These are phyloP conservation scores for Venturia pyrina DNA, from an alignment of 2,329 filamentous ascomycete genomes.

Conservation along the genomic window DNA sequence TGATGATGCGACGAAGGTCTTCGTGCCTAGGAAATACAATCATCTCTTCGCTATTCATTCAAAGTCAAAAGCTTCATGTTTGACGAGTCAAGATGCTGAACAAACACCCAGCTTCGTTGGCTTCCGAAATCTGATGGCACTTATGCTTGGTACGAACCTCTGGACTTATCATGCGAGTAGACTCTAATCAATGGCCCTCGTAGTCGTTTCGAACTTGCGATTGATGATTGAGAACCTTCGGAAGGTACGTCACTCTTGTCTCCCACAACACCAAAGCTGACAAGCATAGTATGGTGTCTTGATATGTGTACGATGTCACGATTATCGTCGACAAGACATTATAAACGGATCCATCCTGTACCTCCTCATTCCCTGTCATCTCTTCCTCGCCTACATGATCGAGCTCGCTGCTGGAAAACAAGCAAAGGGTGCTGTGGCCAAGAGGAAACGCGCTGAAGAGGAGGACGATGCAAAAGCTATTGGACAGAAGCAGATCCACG, in stretches of 20 bases:
- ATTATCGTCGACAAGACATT: conserved; percentile 71
- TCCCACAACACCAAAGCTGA: background rate
- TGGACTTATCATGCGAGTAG: background rate
- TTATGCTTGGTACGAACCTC: conserved; percentile 61
- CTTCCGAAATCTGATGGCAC: conserved; percentile 92
- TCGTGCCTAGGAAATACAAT: conserved; percentile 55
- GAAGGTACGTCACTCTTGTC: conserved; percentile 50
- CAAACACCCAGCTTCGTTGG: conserved; percentile 76
- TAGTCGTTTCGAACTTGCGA: conserved; percentile 85
- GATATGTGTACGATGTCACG: conserved; percentile 83
- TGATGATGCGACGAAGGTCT: background rate
- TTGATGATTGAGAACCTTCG: conserved; percentile 95
- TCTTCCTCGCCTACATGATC: conserved; percentile 83
- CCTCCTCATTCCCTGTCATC: conserved; percentile 78
- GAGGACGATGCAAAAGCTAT: conserved; percentile 39
- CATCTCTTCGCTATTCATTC: conserved; percentile 86
- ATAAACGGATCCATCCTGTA: conserved; percentile 69
- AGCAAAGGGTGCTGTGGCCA: conserved; percentile 58
- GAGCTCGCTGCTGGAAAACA: conserved; percentile 74
- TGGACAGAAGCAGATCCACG: conserved; percentile 47
- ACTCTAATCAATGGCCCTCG: conserved; percentile 12
- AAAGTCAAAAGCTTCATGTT: conserved; percentile 59
- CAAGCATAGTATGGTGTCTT: conserved; percentile 73
- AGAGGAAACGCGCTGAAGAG: conserved; percentile 41
- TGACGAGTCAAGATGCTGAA: conserved; percentile 68